Conservation (phyloP, 352 stramenopile genomes). For the Lagenidium sp. region DNA sequence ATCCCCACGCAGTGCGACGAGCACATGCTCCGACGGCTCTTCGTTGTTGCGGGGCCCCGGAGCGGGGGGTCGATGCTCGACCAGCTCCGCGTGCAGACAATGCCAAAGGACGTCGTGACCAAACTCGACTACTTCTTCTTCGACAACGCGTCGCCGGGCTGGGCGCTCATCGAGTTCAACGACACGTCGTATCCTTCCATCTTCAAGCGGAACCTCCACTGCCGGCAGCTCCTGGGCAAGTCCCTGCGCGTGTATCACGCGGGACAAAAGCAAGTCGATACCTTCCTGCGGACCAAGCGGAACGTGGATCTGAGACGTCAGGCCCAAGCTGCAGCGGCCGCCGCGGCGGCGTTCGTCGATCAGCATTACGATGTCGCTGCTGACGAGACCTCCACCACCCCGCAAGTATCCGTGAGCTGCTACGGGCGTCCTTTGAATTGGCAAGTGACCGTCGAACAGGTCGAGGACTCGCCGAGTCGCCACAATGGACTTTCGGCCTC, state of each 20-base stretch:
- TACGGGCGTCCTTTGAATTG: constrained; percentile 73
- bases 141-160: constrained; percentile 51
- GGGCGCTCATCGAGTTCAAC: constrained; percentile 64
- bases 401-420: constrained; percentile 10
- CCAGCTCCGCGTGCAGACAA: constrained; percentile 1
- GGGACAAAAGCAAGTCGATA: constrained; percentile 48
- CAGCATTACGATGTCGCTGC: too few relatives aligned
- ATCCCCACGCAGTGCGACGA: constrained; percentile 43
- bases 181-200: constrained; percentile 27
- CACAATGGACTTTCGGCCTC: constrained; percentile 40
- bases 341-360: too few relatives aligned
- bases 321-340: too few relatives aligned
- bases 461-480: constrained; percentile 51
- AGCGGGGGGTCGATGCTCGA: constrained; percentile 4
- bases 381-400: constrained; percentile 7
- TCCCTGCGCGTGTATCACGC: constrained; percentile 49
- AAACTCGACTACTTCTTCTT: constrained; percentile 68
- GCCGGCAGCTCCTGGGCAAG: constrained; percentile 34
- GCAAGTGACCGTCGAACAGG: constrained; percentile 46
- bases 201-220: constrained; percentile 48
- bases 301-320: too few relatives aligned
- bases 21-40: constrained; percentile 28
- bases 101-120: constrained; percentile 18
- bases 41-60: constrained; percentile 13
- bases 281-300: constrained; percentile 42